Conservation (phyloP, 352 stramenopile species). For the Phytophthora brassicae region DNA sequence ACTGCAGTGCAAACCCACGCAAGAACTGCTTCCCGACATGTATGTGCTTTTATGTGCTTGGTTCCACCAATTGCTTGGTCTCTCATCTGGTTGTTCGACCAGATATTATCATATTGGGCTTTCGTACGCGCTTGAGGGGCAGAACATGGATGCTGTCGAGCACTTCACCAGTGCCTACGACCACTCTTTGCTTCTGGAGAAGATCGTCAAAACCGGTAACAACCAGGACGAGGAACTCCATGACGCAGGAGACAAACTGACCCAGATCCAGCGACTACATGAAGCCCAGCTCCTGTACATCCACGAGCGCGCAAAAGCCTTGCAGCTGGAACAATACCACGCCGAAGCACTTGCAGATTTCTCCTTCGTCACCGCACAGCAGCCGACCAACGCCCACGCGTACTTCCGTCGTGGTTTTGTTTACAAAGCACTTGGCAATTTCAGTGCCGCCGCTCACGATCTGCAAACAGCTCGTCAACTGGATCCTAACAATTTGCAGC, state of each 20-base stretch:
- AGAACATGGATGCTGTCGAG: constrained; percentile 68
- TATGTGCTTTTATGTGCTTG: constrained; percentile 29
- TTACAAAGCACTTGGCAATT: constrained; percentile 58
- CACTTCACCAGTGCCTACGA: constrained; percentile 53
- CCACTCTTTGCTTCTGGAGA: constrained; percentile 20
- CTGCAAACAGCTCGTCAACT: constrained; percentile 72
- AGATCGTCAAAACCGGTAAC: constrained; percentile 10
- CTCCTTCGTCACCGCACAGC: constrained; percentile 60
- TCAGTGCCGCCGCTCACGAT: constrained; percentile 59
- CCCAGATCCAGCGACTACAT: constrained; percentile 25
- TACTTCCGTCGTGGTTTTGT: constrained; percentile 83
- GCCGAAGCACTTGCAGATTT: constrained; percentile 79
- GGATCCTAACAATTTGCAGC: constrained; percentile 61
- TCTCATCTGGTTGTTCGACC: constrained; percentile 1
- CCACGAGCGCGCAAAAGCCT: constrained; percentile 76
- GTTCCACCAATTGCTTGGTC: neutral
- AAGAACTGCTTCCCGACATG: constrained; percentile 55
- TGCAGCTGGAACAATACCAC: constrained; percentile 73
- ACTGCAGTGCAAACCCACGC: constrained; percentile 29
- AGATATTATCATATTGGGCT: constrained; percentile 81
- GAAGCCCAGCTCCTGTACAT: constrained; percentile 44
- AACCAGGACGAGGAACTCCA: constrained; percentile 23
- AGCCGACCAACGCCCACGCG: constrained; percentile 80
- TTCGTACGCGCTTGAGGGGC: constrained; percentile 45
- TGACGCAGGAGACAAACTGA: constrained; percentile 17